Conservation (phyloP, 2,329 filamentous ascomycete genomes). For the Helotiales sp. region DNA sequence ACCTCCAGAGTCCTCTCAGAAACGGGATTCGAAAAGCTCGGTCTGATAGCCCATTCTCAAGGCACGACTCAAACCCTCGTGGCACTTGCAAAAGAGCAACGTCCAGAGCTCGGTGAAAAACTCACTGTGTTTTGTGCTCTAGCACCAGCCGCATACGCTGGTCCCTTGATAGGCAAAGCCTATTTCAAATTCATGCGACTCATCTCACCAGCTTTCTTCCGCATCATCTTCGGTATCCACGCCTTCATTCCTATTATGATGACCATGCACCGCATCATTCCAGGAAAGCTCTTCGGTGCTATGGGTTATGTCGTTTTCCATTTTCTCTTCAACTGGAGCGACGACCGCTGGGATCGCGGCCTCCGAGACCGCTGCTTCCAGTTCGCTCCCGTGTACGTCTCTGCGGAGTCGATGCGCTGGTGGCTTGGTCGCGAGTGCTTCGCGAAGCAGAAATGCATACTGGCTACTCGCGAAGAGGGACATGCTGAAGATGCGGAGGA, state of each 20-base stretch:
- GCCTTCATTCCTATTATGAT: slow-evolving; percentile 86
- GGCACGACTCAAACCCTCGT: slow-evolving; percentile 89
- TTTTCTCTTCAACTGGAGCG: slow-evolving; percentile 88
- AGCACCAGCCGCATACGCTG: slow-evolving; percentile 88
- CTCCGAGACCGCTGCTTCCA: slow-evolving; percentile 85
- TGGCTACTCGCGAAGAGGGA: slow-evolving; percentile 77
- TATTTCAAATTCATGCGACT: slow-evolving; percentile 92
- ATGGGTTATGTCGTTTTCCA: slow-evolving; percentile 89
- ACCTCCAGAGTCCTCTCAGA: slow-evolving; percentile 79
- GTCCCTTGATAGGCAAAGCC: slow-evolving; percentile 81
- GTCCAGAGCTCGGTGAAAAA: slow-evolving; percentile 80
- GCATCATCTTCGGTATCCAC: slow-evolving; percentile 87
- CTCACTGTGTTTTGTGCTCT: slow-evolving; percentile 90
- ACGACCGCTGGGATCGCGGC: slow-evolving; percentile 81
- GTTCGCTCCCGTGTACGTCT: slow-evolving; percentile 90
- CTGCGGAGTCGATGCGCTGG: slow-evolving; percentile 90
- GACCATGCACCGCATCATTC: slow-evolving; percentile 52
- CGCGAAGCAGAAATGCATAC: slow-evolving; percentile 81
- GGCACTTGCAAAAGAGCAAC: slow-evolving; percentile 86
- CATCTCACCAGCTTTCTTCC: slow-evolving; percentile 77
- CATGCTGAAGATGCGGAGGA: slow-evolving; percentile 59
- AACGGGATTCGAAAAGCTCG: slow-evolving; percentile 83
- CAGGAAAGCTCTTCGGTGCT: slow-evolving; percentile 72
- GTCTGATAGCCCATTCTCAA: slow-evolving; percentile 85
- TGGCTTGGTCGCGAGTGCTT: slow-evolving; percentile 92